Base-by-base conservation (phyloP, 768 basidiomycete genomes). In the Lactarius evosmus region DNA sequence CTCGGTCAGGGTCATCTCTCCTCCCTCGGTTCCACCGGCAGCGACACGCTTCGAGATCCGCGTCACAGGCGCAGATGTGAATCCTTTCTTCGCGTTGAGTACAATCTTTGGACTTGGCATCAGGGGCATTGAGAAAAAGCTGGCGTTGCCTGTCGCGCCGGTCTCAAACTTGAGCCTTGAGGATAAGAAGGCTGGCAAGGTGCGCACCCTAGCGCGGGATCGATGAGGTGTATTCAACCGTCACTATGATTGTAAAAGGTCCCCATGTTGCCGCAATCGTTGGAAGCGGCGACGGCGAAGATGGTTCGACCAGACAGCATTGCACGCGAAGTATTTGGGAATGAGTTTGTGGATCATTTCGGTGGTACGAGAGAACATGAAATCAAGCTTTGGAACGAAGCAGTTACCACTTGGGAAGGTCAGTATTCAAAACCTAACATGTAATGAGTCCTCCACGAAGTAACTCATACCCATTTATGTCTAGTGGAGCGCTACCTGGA, bases 21-120 rank as follows among this genome's bases (percentile, higher is more conserved):
- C 96, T 2, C 97, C 97, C 1, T 87, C 90, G 6, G 89, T 87
- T n/a, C 83, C 89, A 2, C 82, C 83, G 9, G 74, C 84, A 4
- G 93, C 91, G 2, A 98, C 97, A 1, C 82, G 97, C 55, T 83
- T 99, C 70, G 97, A 99, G 78, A 78, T 99, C 16, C 88, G 97
- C 59, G 85, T 98, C 19, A 95, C 97, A 1, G 97, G 97, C 29
- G 97, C 97, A 41, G 97, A 99, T 72, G 93, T 98, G 84, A 95
- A 95, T 75, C 91, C 94, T 1, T 91, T 95, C 76, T 93, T 89
- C 67, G 85, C 94, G 0, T 77, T 98, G 50, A 87, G 90, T 55
- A 88, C 96, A 3, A 89, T 98, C 66, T 93, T 98, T 74, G 80
- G 85, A 22, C 78, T 96, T 32, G 97, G 97, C 9, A 72, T 97